Base-by-base conservation (phyloP, 495 filamentous ascomycete species). In the Podospora didyma region DNA sequence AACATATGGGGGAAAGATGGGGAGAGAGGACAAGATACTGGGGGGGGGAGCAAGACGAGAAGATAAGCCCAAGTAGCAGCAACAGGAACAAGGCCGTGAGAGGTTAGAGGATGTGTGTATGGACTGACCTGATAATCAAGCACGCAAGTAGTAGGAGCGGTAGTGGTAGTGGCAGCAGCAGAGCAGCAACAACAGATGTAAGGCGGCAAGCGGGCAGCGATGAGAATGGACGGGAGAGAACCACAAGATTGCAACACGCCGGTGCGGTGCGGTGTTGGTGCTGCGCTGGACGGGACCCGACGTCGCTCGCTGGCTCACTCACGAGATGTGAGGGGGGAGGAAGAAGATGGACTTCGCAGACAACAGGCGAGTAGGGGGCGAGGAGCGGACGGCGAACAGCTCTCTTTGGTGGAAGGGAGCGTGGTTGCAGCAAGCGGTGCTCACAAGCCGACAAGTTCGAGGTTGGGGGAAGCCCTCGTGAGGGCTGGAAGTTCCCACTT, bases 121-220 rank as follows among this genome's bases (percentile, higher is more conserved):
- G 52, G 65, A 74, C 74, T 73, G 63, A 76, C 74, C 73, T 75
- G 64, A 63, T 63, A 66, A 66, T 68, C 64, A 64, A 63, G 61
- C 59, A 61, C 55, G 63, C 44, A 47, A 47, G 42, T 17, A 46
- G n/a, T n/a, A 35, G n/a, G 31, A 17, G 48, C 35, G 42, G 34
- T 52, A 12, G n/a, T 12, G 48, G 4, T 22, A 21, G 17, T 52
- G 17, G 55, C 23, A 46, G 57, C 61, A 52, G 54, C 41, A 62
- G 41, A 49, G 52, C 56, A 57, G 49, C 26, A 23, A 55, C 56
- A 57, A 49, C 26, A 28, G 49, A 34, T 41, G 34, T 45, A 42
- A 17, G 39, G 39, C 37, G 56, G 50, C 48, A 49, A 41, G 48
- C 47, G 39, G 54, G 35, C 46, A 53, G 49, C 41, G 44, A 54